Conservation (phyloP, 768 basidiomycete species). For the Kwoniella europaea region DNA sequence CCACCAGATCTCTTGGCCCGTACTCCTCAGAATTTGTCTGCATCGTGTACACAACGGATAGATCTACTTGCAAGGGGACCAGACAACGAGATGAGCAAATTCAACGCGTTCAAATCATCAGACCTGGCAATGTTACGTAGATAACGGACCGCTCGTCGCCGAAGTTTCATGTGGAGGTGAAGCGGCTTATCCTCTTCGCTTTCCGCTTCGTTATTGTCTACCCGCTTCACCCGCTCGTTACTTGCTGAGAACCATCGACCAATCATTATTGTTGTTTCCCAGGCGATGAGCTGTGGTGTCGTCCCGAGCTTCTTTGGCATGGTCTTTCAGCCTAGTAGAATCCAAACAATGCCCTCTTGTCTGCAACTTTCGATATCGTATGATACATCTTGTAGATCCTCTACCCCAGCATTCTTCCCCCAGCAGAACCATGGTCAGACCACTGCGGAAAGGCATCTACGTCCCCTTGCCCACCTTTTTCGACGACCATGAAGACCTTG, state of each 20-base stretch:
- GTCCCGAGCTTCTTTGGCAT: too few relatives aligned
- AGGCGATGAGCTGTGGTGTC: too few relatives aligned
- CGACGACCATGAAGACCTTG: neutral
- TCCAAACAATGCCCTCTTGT: too few relatives aligned
- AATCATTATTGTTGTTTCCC: too few relatives aligned
- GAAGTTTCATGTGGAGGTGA: neutral
- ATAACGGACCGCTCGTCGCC: neutral
- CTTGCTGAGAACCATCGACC: neutral
- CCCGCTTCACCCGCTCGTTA: neutral
- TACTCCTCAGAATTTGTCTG: constrained; percentile 22
- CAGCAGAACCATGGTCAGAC: neutral
- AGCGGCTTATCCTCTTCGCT: neutral
- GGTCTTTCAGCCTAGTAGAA: too few relatives aligned
- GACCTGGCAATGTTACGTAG: neutral
- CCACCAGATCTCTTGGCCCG: constrained; percentile 37
- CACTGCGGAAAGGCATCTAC: neutral
- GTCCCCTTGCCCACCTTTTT: neutral
- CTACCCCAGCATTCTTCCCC: neutral
- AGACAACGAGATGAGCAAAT: too few relatives aligned
- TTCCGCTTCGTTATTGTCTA: neutral
- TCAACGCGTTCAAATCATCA: too few relatives aligned
- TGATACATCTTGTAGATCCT: too few relatives aligned
- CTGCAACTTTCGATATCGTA: neutral
- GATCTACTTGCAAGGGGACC: too few relatives aligned
- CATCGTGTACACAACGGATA: neutral